Base-by-base conservation (phyloP, 2,329 filamentous ascomycete genomes). In the Nemania sp. region DNA sequence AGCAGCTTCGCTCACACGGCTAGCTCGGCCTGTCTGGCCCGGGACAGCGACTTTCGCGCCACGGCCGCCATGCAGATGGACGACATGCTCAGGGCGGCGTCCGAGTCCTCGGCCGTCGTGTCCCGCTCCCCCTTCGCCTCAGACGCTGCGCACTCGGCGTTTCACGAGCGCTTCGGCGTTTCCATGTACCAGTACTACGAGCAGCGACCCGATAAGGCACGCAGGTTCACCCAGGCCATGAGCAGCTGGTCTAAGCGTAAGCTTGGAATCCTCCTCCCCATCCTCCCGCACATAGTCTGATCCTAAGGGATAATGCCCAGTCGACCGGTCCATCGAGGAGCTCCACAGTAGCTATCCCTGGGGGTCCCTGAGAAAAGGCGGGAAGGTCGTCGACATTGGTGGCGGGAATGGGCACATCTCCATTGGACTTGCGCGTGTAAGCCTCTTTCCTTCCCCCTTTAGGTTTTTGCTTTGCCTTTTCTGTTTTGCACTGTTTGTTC, bases 201-300 rank as follows among this genome's bases (percentile, higher is more conserved):
- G 43, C 39, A 71, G 47, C 54, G 71, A 17, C 68, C 71, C 2
- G 60, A 64, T 15, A 56, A 63, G 20, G 70, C 66, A n/a, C 63
- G 57, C 32, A 63, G 73, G 12, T 75, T 75, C 58, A 66, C 68
- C 2, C 66, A 65, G 13, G 73, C 72, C 2, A 73, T 75, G 72
- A 67, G 65, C 5, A 63, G 70, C 2, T 63, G 68, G 34, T 61
- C 67, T 12, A 65, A 67, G 54, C 37, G 67, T 69, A 63, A 54
- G 62, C 20, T n/a, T 29, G 20, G 34, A 53, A 52, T 42, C 42
- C 48, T n/a, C 20, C 12, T n/a, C 37, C 43, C 17, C 20, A 45
- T 56, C 39, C 51, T 29, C 45, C 39, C 39, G 40, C 34, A 15
- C 37, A 47, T 43, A 51, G 21, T 40, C 35, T 21, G 17, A 17